Base-by-base conservation (phyloP, 2,329 filamentous ascomycete species). In the Pseudogymnoascus sp. region DNA sequence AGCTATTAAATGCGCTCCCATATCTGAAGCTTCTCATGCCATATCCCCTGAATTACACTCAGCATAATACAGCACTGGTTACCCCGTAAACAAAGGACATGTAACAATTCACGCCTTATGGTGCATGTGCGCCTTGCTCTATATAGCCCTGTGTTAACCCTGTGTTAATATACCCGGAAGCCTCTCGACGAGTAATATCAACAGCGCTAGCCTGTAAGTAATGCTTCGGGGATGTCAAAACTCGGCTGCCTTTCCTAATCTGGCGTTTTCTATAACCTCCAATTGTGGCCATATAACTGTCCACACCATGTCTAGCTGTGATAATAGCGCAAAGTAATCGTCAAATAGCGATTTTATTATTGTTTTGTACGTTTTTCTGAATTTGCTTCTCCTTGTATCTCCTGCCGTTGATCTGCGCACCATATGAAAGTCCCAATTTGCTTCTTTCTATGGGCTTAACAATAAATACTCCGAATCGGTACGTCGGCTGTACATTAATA, bases 81-180 rank as follows among this genome's bases (percentile, higher is more conserved):
- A 34, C 47, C 47, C 47, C 47, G 47, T 57, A 57, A 57, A 57
- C 47, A 57, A 57, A 57, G 26, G 26, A 57, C 47, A 57, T 57
- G 47, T 57, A 31, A 57, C 47, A 47, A 57, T 57, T 57, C 47
- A 34, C 47, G 26, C n/a, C 47, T 18, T 34, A 10, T 34, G 14
- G 26, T 57, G 47, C 47, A 57, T 57, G 26, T 57, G 26, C 26
- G 47, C 47, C 12, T 57, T 31, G 47, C 26, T 57, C 47, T 34
- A 34, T 57, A 57, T 16, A 34, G 47, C 26, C 26, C 47, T 34
- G 47, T 18, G 47, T 54, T 54, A 54, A n/a, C n/a, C n/a, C n/a
- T 31, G 29, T 31, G 29, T 31, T 31, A 31, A 57, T 57, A 57
- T 57, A 31, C 26, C 26, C 26, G 26, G 26, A 31, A 4, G n/a